phyloP scores from a whole-genome alignment of 306 rosid genomes.

The Rubus parviflorus region DNA sequence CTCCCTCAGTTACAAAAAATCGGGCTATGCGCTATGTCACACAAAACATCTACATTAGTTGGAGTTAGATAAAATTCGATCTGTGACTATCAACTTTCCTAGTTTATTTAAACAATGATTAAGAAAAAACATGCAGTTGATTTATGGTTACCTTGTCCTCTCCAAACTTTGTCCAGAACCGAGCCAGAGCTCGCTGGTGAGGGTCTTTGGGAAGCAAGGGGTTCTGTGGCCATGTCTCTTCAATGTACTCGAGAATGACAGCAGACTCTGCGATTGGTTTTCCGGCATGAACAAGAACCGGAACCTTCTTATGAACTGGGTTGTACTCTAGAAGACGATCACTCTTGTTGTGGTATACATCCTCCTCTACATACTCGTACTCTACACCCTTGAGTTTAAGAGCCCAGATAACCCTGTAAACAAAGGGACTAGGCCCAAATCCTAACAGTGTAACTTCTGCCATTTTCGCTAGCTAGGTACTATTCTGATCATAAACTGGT shows the following conservation, averaged over 20 bases:
- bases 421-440: conserved; percentile 4
- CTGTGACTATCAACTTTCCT: no score
- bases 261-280: conserved; percentile 16
- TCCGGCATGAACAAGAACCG: conserved; percentile 24
- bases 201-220: conserved; percentile 23
- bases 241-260: conserved; percentile 24
- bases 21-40: background rate
- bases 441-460: conserved; percentile 12
- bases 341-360: background rate
- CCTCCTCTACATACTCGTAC: conserved; percentile 17
- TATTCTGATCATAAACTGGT: background rate
- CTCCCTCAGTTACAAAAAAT: background rate
- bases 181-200: background rate
- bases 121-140: no score
- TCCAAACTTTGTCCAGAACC: conserved; percentile 18
- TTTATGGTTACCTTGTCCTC: conserved; percentile 12
- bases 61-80: no score
- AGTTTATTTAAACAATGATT: no score
- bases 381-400: conserved; percentile 23
- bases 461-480: background rate
- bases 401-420: conserved; percentile 20
- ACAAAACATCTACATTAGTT: background rate
- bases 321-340: background rate
- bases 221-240: conserved; percentile 18
- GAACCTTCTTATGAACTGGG: conserved; percentile 22